Conservation (phyloP, 306 rosid genomes). For the Coriaria nepalensis region DNA sequence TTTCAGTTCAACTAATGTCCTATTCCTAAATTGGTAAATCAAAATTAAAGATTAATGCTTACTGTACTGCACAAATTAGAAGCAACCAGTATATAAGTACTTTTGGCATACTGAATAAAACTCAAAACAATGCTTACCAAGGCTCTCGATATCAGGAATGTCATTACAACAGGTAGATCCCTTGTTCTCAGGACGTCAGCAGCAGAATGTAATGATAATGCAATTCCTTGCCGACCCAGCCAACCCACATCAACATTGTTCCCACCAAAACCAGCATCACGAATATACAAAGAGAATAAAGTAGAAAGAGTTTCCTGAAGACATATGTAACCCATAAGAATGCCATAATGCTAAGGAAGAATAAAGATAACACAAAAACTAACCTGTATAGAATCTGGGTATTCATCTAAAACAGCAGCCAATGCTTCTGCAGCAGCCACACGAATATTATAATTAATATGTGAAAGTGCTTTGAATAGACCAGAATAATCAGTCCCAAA, state of each 20-base stretch:
- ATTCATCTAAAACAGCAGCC: conserved; percentile 91
- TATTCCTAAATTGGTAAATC: no score
- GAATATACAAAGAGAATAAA: conserved; percentile 71
- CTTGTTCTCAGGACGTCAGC: conserved; percentile 90
- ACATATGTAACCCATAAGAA: conserved; percentile 15
- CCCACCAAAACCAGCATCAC: conserved; percentile 49
- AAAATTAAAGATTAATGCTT: no score
- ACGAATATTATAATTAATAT: conserved; percentile 67
- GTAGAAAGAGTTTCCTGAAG: conserved; percentile 85
- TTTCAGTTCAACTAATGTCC: not conserved
- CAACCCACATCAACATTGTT: conserved; percentile 67
- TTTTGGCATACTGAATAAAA: not conserved
- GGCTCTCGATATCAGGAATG: conserved; percentile 89
- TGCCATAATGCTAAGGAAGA: not conserved
- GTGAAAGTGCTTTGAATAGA: conserved; percentile 77
- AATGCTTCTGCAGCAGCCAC: conserved; percentile 89
- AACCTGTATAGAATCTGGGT: conserved; percentile 84
- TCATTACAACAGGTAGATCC: conserved; percentile 90
- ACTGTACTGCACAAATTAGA: no score
- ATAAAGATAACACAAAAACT: conserved; percentile 9
- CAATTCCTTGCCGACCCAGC: conserved; percentile 96
- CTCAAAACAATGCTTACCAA: conserved; percentile 38
- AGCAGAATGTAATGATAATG: conserved; percentile 68
- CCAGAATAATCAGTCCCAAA: conserved; percentile 87
- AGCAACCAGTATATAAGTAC: no score